A percentile compares a stretch with the other conserved stretches of the same genome.
Evolutionary conservation across 2,329 filamentous ascomycete genomes (phyloP).

Genomic region (Neonectria punicea): DNA sequence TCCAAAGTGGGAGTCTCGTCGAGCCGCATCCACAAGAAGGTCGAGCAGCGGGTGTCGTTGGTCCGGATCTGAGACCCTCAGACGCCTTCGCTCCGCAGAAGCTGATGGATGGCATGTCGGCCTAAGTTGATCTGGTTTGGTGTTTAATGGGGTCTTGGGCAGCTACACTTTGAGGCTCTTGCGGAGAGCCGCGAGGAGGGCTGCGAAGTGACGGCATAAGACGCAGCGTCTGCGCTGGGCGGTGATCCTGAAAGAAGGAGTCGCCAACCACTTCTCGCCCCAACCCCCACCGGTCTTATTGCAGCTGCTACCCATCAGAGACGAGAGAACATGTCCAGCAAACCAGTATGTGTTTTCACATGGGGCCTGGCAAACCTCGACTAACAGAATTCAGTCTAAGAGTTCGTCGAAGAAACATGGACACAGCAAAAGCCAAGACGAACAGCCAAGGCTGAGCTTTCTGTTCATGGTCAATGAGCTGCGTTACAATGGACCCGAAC

Average conservation of each 20-base stretch:
- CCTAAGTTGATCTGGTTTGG: slow-evolving; percentile 32
- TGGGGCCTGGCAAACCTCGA: background rate
- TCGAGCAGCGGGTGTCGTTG: slow-evolving; percentile 16
- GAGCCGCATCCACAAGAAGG: slow-evolving; percentile 23
- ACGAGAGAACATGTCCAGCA: slow-evolving; percentile 9
- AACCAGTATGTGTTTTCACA: slow-evolving; percentile 16
- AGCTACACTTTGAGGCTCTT: slow-evolving; percentile 40
- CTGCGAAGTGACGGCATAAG: slow-evolving; percentile 30
- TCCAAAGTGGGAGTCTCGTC: slow-evolving; percentile 16
- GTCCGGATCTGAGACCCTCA: slow-evolving; percentile 15
- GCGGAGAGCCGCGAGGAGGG: background rate
- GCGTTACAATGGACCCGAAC: slow-evolving; percentile 25
- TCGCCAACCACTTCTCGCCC: background rate
- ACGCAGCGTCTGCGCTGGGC: slow-evolving; percentile 21
- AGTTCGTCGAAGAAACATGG: slow-evolving; percentile 3
- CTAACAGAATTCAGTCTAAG: slow-evolving; percentile 26
- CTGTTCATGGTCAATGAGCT: slow-evolving; percentile 54
- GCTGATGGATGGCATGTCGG: slow-evolving; percentile 35
- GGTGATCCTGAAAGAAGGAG: background rate
- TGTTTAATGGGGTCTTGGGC: slow-evolving; percentile 34
- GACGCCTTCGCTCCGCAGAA: background rate
- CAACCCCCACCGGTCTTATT: background rate
- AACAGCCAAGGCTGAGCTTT: slow-evolving; percentile 42
- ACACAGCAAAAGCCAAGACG: slow-evolving; percentile 20
- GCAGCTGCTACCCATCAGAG: background rate